These are phyloP conservation scores for Agaricus subrufescens DNA, from an alignment of 768 basidiomycete species.

Conservation along the genomic window DNA sequence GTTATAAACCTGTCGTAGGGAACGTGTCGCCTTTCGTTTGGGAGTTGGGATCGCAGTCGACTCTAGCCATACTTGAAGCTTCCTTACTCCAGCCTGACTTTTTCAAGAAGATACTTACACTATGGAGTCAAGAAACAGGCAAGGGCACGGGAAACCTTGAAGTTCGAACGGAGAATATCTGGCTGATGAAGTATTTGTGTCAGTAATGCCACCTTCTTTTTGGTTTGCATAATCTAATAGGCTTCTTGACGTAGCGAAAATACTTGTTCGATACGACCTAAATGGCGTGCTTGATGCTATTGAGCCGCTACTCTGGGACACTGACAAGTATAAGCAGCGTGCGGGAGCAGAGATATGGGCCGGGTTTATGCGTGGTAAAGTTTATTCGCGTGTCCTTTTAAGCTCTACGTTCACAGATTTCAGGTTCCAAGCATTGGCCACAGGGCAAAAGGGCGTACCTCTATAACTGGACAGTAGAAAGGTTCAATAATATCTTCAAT, in stretches of 20 bases:
- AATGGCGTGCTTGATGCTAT: conserved; percentile 48
- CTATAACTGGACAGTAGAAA: conserved; percentile 69
- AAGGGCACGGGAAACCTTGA: conserved; percentile 48
- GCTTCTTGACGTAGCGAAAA: conserved; percentile 47
- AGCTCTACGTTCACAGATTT: neutral
- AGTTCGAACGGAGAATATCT: conserved; percentile 46
- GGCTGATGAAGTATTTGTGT: conserved; percentile 38
- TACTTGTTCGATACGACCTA: conserved; percentile 50
- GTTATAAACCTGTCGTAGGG: conserved; percentile 40
- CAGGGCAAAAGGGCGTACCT: conserved; percentile 44
- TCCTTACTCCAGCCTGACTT: conserved; percentile 46
- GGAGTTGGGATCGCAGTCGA: conserved; percentile 48
- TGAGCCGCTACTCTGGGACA: conserved; percentile 57
- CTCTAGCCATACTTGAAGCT: conserved; percentile 47
- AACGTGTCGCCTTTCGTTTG: conserved; percentile 40
- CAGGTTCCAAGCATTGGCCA: conserved; percentile 86
- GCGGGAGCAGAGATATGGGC: conserved; percentile 63
- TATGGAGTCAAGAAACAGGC: conserved; percentile 82
- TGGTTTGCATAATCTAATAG: neutral
- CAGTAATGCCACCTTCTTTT: conserved; percentile 1
- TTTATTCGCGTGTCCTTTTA: neutral
- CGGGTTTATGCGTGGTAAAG: conserved; percentile 69
- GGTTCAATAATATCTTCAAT: conserved; percentile 57
- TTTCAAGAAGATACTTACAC: conserved; percentile 51
- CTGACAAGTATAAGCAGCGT: conserved; percentile 83